Base-by-base conservation (phyloP, 345 rosid species). In the Populus nigra region DNA sequence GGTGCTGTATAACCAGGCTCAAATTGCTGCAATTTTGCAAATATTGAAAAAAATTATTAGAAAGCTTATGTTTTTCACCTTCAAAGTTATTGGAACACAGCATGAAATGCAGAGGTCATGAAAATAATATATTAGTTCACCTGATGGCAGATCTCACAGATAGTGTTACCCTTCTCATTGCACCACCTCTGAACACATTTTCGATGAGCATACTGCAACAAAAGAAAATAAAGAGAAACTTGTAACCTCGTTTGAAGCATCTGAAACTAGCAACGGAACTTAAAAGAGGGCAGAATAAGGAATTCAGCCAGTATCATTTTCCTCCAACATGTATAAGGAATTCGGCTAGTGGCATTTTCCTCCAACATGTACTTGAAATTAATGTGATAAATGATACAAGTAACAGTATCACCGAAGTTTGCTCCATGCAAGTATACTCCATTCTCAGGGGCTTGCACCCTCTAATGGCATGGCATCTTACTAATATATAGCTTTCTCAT, bases 151-250 rank as follows among this genome's bases (percentile, higher is more conserved):
- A 95, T 93, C 85, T 95, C 97, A 53, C 98, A 95, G 73, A 77
- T 68, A 9, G 89, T 91, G 77, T 95, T 89, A 20, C 98, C 97
- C 87, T 95, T 95, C 53, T 86, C 96, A 29, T 86, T 79, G 87
- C 99, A 95, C 97, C 98, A 95, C 83, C 91, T 90, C 85, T 95
- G 99, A 25, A 95, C 83, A 15, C 99, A 93, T 62, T 86, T 75
- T 61, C 87, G 91, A 74, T 95, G 97, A 65, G 97, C 99, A 89
- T 88, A 93, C 99, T 95, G 87, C 73, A 78, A 77, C 20, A 59
- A 65, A 31, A 78, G 25, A 71, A 77, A 65, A 20, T 0, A 69
- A 49, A 8, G 4, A 22, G 39, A 59, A 57, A 73, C 11, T 29
- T 18, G 38, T 41, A 38, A 73, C 36, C 72, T 71, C 16, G 36